A percentile compares a stretch with the other conserved stretches of the same genome.
Evolutionary conservation across 768 basidiomycete species (phyloP).

Genomic region (Boletus vinaceobasis): DNA sequence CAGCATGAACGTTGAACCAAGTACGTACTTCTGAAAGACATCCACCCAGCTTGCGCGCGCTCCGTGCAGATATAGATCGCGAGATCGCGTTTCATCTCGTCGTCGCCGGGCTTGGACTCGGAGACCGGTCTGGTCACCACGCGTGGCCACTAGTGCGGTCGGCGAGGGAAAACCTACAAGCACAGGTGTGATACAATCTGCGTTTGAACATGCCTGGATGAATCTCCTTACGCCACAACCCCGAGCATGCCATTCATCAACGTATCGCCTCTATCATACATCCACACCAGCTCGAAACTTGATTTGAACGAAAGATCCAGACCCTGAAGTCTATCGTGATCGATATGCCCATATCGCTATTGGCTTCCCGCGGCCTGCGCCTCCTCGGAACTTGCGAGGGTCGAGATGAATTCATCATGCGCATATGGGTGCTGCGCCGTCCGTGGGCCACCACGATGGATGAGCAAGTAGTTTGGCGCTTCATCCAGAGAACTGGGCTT

Average conservation of each 20-base stretch:
- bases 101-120: background rate
- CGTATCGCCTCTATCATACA: background rate
- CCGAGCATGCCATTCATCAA: background rate
- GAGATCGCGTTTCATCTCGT: background rate
- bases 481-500: background rate
- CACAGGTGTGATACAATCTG: background rate
- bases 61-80: slow-evolving; percentile 1
- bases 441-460: background rate
- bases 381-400: background rate
- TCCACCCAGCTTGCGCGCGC: background rate
- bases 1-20: background rate
- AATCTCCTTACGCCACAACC: background rate
- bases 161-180: background rate
- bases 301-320: background rate
- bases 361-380: slow-evolving; percentile 14
- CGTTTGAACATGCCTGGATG: background rate
- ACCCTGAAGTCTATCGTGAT: slow-evolving; percentile 16
- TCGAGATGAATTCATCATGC: slow-evolving; percentile 9
- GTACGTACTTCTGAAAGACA: background rate
- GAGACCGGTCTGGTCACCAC: background rate
- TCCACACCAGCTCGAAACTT: background rate
- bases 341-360: background rate
- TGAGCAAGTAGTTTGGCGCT: background rate
- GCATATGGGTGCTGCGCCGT: background rate
- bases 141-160: background rate